phyloP scores from a whole-genome alignment of 495 filamentous ascomycete genomes.

The Evernia prunastri region DNA sequence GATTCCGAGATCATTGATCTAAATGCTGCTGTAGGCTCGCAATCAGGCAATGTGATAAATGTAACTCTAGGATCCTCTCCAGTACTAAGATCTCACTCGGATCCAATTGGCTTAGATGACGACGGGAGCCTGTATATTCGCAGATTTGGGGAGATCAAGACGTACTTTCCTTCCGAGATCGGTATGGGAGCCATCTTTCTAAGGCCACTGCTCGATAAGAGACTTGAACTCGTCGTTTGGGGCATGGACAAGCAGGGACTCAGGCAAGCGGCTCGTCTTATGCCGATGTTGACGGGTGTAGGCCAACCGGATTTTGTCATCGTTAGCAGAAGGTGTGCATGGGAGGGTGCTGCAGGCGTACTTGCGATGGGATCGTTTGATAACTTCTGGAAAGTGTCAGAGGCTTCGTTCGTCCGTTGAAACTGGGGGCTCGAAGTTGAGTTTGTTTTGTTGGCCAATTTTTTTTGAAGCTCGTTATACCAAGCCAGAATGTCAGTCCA shows the following conservation, averaged over 20 bases:
- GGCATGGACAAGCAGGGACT: slow-evolving; percentile 42
- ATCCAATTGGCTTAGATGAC: slow-evolving; percentile 12
- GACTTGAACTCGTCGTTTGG: slow-evolving; percentile 53
- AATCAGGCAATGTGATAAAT: slow-evolving; percentile 34
- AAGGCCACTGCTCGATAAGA: slow-evolving; percentile 37
- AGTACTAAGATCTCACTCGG: neutral
- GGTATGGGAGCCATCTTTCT: slow-evolving; percentile 46
- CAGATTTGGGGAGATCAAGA: slow-evolving; percentile 20
- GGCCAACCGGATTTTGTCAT: slow-evolving; percentile 55
- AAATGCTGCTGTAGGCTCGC: neutral
- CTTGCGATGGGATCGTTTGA: slow-evolving; percentile 53
- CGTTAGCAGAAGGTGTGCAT: slow-evolving; percentile 37
- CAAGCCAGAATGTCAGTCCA: neutral
- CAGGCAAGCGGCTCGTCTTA: slow-evolving; percentile 46
- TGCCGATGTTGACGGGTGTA: slow-evolving; percentile 51
- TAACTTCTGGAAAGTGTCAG: slow-evolving; percentile 45
- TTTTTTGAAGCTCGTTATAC: neutral
- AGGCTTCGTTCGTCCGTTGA: slow-evolving; percentile 34
- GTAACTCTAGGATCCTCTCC: slow-evolving; percentile 27
- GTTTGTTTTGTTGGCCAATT: neutral
- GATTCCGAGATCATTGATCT: slow-evolving; percentile 41
- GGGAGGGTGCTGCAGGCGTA: slow-evolving; percentile 48
- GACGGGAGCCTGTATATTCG: slow-evolving; percentile 24
- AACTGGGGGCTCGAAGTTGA: slow-evolving; percentile 6
- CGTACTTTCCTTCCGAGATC: slow-evolving; percentile 27